phyloP scores from a whole-genome alignment of 306 rosid species.

The Dryas drummondii region DNA sequence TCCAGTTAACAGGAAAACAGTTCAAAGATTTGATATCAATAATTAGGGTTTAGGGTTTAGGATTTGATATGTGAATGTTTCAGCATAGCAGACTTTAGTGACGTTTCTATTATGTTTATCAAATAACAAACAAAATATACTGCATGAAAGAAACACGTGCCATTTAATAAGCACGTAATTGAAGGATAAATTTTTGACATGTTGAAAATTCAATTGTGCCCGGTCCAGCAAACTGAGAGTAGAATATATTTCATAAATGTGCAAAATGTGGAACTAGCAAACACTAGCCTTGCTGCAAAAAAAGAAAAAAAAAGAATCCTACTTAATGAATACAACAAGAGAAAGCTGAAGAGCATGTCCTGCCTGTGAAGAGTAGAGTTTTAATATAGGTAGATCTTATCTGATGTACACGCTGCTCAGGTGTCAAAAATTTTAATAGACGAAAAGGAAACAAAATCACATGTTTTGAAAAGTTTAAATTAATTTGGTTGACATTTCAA shows the following conservation, averaged over 20 bases:
- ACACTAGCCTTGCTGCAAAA: background rate
- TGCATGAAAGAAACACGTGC: background rate
- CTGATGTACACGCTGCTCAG: too few species aligned
- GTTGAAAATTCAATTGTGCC: background rate
- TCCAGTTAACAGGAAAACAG: background rate
- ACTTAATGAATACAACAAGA: background rate
- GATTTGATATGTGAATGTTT: too few species aligned
- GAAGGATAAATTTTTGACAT: background rate
- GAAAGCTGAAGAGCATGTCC: too few species aligned
- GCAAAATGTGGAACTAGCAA: background rate
- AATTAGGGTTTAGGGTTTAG: too few species aligned
- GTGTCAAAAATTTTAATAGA: too few species aligned
- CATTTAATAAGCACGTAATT: background rate
- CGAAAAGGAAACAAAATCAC: background rate
- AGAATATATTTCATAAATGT: too few species aligned
- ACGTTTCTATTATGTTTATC: too few species aligned
- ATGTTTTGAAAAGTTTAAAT: too few species aligned
- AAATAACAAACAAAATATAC: too few species aligned
- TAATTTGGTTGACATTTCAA: background rate
- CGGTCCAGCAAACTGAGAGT: background rate
- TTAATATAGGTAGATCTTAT: too few species aligned
- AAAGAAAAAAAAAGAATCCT: background rate
- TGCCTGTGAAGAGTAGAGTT: too few species aligned
- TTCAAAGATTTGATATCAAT: too few species aligned
- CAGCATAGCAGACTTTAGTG: background rate